Conservation (phyloP, 371 early-diverging fungal genomes). For the Capillidium heterosporum region DNA sequence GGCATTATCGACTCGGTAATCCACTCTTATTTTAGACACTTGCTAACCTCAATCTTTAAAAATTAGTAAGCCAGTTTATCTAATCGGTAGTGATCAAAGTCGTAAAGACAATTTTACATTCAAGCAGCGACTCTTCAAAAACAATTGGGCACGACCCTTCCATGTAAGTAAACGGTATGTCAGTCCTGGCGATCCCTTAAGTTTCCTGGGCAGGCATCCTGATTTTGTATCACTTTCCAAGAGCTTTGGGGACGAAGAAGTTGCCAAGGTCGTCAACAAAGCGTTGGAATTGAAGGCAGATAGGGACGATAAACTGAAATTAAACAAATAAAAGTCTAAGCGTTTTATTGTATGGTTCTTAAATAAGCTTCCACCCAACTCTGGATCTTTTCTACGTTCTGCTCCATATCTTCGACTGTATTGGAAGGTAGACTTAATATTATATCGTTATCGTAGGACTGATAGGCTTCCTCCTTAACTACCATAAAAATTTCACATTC, state of each 20-base stretch:
- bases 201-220: background rate
- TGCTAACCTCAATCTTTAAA: background rate
- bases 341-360: background rate
- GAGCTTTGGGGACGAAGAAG: too few species aligned
- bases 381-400: slow-evolving; percentile 55
- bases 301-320: too few species aligned
- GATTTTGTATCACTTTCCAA: too few species aligned
- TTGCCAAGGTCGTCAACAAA: too few species aligned
- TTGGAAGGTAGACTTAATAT: slow-evolving; percentile 65
- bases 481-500: slow-evolving; percentile 98
- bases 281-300: too few species aligned
- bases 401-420: slow-evolving; percentile 74
- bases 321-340: too few species aligned
- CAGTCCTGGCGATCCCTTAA: background rate
- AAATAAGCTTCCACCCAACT: slow-evolving; percentile 34
- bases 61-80: background rate
- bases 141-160: background rate
- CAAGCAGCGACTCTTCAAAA: background rate
- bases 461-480: slow-evolving; percentile 76
- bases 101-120: background rate
- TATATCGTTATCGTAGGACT: slow-evolving; percentile 61
- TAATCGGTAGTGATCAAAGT: background rate
- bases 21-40: background rate
- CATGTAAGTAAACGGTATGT: background rate
- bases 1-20: background rate